Base-by-base conservation (phyloP, 495 filamentous ascomycete species). In the Glarea lozoyensis region DNA sequence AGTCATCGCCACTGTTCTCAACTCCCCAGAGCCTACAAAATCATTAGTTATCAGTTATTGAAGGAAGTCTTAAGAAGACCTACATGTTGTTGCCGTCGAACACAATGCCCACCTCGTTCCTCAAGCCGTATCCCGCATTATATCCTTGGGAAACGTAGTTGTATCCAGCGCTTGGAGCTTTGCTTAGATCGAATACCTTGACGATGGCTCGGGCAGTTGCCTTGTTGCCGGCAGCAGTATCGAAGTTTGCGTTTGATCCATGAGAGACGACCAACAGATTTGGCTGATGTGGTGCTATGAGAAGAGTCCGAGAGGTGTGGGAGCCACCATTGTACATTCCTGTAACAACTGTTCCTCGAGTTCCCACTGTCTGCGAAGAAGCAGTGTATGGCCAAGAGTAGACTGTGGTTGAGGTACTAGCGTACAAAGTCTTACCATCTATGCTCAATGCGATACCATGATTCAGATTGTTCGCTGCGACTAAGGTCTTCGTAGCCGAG, bases 1-100 rank as follows among this genome's bases (percentile, higher is more conserved):
- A 62, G 4, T 81, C 34, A 51, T 86, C 82, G 6, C 70, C 77
- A 31, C 69, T 76, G 54, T 86, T 88, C 56, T 88, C 83, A 15
- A 86, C 82, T 6, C 68, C 69, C 64, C 70, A 87, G 45, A 87
- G 63, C 27, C 64, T 66, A 17, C 70, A 66, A 2, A 50, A 62
- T 18, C 58, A 37, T 38, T 72, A 68, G 39, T n/a, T 78, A 15
- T 34, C 10, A n/a, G 15, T 10, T 10, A 5, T 13, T 16, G 10
- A 15, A 22, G 16, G 27, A 12, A 43, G 9, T 10, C 15, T 20
- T 15, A 7, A n/a, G 17, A 22, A 20, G 4, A 34, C 41, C 23
- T 9, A 43, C 41, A 45, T 38, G 22, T 45, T 45, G 21, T 45
- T 45, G 12, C 42, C 42, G 62, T 56, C 78, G 72, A 27, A 75